Evolutionary conservation across 2,329 filamentous ascomycete species (phyloP), one percentile per base, ranked within the genome.

Genomic region (Phialophora macrospora): DNA sequence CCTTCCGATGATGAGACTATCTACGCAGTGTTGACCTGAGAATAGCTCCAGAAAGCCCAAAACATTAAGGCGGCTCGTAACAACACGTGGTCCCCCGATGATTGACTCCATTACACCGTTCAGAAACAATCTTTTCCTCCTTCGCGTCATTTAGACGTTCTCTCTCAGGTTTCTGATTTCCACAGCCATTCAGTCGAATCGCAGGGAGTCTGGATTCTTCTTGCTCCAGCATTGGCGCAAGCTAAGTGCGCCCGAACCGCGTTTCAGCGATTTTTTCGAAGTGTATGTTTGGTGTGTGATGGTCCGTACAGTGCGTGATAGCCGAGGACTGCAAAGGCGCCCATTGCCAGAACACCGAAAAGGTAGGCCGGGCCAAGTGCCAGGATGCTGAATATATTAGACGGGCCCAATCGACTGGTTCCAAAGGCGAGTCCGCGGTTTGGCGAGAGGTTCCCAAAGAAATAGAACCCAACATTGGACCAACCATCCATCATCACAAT

Each of bases 401-500:
- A 60, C 20, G 58, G 58, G 22, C 58, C 58, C 22, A 60, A 44
- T 17, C 58, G 58, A 22, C 58, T 60, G 20, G n/a, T 51, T 60
- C 58, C 58, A 52, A 60, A 60, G 5, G 58, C 58, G 14, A 60
- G 58, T 51, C 58, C 58, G n/a, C 58, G 58, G 58, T 60, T 60
- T 17, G 58, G 58, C 5, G 58, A 60, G 41, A 60, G 11, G 58
- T 60, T 60, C 34, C 58, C 58, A 20, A 60, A 60, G 58, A 60
- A 60, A 60, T 60, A 60, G 44, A 60, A 60, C 41, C 41, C 58
- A 6, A 60, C 58, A 22, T 60, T 60, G 26, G 58, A 60, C 58
- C 58, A 60, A 17, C 58, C 58, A 49, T 60, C 58, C 58, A 60
- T 60, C 58, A 60, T 60, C 26, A 60, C 58, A 51, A 60, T 60